Percentiles rank a stretch among this genome's conserved stretches.
phyloP scores from a whole-genome alignment of 352 stramenopile genomes.

The Pythium diclinum region DNA sequence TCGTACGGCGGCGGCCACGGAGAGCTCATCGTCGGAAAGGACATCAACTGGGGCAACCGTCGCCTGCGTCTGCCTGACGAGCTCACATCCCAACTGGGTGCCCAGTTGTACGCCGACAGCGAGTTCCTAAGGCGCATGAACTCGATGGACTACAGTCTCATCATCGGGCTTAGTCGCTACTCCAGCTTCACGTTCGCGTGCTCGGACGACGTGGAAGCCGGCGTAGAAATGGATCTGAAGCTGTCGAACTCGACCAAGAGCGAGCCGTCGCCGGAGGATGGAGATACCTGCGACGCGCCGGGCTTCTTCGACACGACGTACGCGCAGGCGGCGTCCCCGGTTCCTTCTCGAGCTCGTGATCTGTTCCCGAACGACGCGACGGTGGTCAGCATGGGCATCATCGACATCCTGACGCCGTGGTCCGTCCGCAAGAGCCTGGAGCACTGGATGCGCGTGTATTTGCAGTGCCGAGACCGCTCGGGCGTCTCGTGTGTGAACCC shows the following conservation, averaged over 20 bases:
- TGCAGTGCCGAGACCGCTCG: slow-evolving; percentile 72
- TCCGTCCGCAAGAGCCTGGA: slow-evolving; percentile 92
- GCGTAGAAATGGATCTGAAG: slow-evolving; percentile 11
- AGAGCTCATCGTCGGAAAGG: slow-evolving; percentile 82
- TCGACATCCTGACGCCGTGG: slow-evolving; percentile 96
- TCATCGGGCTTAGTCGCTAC: slow-evolving; percentile 89
- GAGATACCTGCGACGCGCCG: slow-evolving; percentile 32
- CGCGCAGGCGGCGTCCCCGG: slow-evolving; percentile 51
- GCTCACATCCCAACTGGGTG: slow-evolving; percentile 67
- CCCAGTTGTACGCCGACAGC: slow-evolving; percentile 89
- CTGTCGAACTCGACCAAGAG: slow-evolving; percentile 15
- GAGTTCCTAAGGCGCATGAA: slow-evolving; percentile 93
- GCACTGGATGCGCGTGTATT: slow-evolving; percentile 76
- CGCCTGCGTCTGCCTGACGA: slow-evolving; percentile 68
- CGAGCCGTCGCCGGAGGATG: slow-evolving; percentile 6
- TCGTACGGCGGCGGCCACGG: slow-evolving; percentile 58
- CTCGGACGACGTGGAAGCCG: slow-evolving; percentile 17
- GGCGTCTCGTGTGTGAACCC: slow-evolving; percentile 86
- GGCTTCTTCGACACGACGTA: slow-evolving; percentile 39
- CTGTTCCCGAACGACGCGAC: slow-evolving; percentile 63
- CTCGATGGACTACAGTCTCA: slow-evolving; percentile 97
- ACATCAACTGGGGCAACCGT: slow-evolving; percentile 84
- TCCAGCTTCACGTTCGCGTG: slow-evolving; percentile 24
- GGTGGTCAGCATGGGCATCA: slow-evolving; percentile 95
- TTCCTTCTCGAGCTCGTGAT: slow-evolving; percentile 21